Conservation (phyloP, 2,329 filamentous ascomycete species). For the Fusarium sp. region DNA sequence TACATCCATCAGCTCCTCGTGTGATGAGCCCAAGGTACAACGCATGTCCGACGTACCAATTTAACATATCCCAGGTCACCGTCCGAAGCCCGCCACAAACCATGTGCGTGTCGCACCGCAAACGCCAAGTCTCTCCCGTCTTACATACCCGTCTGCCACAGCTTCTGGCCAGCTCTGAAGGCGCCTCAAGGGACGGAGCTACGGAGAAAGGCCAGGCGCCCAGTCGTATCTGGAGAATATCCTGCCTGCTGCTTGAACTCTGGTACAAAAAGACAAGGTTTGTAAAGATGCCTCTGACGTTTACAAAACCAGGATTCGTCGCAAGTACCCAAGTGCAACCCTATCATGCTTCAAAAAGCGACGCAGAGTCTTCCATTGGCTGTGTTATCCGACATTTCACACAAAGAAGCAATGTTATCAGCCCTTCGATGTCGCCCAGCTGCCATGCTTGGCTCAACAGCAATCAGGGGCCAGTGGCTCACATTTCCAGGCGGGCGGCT, state of each 20-base stretch:
- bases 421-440: slow-evolving; percentile 4
- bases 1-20: background rate
- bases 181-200: slow-evolving; percentile 9
- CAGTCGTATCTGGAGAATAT: slow-evolving; percentile 8
- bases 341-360: slow-evolving; percentile 21
- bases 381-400: background rate
- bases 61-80: slow-evolving; percentile 17
- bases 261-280: slow-evolving; percentile 10
- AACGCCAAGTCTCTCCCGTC: slow-evolving; percentile 33
- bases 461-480: slow-evolving; percentile 27
- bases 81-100: slow-evolving; percentile 24
- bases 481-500: slow-evolving; percentile 20
- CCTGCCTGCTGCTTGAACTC: background rate
- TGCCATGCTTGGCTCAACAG: slow-evolving; percentile 8
- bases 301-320: slow-evolving; percentile 28
- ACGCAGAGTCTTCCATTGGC: slow-evolving; percentile 19
- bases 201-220: background rate
- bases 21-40: slow-evolving; percentile 19
- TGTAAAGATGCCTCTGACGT: slow-evolving; percentile 4
- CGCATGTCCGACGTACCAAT: slow-evolving; percentile 28
- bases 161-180: slow-evolving; percentile 1
- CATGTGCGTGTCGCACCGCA: slow-evolving; percentile 37
- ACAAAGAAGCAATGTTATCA: slow-evolving; percentile 13
- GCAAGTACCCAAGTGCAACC: slow-evolving; percentile 10
- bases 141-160: slow-evolving; percentile 35